Conservation (phyloP, 2,329 filamentous ascomycete species). For the Pseudogymnoascus destructans region DNA sequence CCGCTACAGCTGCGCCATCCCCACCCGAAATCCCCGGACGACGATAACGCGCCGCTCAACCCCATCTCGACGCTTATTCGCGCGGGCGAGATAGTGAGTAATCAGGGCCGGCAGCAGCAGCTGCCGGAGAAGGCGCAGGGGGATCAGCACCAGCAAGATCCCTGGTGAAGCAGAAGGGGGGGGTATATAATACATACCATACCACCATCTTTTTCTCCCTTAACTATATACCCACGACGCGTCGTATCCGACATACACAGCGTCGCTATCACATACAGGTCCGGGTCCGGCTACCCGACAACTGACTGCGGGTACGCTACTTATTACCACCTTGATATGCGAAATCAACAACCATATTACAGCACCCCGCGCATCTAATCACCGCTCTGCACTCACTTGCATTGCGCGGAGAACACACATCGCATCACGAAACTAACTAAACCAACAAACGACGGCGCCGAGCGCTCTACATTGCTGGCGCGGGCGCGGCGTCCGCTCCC, state of each 20-base stretch:
- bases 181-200: neutral
- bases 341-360: neutral
- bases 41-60: slow-evolving; percentile 31
- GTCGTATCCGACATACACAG: neutral
- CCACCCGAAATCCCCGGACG: slow-evolving; percentile 20
- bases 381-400: neutral
- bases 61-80: slow-evolving; percentile 45
- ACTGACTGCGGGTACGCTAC: neutral
- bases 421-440: neutral
- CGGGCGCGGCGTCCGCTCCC: neutral
- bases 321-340: neutral
- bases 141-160: neutral
- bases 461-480: neutral
- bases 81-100: slow-evolving; percentile 43
- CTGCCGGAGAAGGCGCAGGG: neutral
- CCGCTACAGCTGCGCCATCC: slow-evolving; percentile 15
- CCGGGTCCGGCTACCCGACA: neutral
- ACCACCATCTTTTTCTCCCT: neutral
- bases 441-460: neutral
- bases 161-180: neutral
- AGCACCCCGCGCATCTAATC: neutral
- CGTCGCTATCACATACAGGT: neutral
- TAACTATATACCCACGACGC: neutral
- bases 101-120: neutral
- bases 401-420: neutral